Conservation (phyloP, 2,329 filamentous ascomycete genomes). For the Pseudocercospora vitis region DNA sequence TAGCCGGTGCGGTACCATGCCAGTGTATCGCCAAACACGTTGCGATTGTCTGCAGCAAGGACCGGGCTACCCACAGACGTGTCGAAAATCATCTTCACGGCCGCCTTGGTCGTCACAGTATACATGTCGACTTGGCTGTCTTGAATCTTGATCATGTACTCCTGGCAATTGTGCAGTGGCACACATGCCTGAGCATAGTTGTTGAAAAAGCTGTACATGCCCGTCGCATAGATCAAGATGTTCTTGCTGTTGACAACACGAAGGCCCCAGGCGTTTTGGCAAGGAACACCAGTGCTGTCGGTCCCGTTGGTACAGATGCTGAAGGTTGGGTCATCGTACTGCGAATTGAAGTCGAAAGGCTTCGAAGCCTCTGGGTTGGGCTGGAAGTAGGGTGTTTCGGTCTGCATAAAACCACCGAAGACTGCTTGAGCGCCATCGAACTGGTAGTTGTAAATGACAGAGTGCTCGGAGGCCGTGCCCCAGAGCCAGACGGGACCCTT, state of each 20-base stretch:
- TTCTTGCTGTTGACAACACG: slow-evolving; percentile 41
- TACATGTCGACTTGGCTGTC: slow-evolving; percentile 48
- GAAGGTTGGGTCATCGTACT: slow-evolving; percentile 48
- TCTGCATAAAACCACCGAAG: slow-evolving; percentile 53
- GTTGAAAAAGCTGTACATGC: slow-evolving; percentile 61
- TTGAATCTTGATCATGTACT: slow-evolving; percentile 50
- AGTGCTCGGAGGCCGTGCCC: slow-evolving; percentile 56
- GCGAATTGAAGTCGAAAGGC: slow-evolving; percentile 54
- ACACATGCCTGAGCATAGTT: slow-evolving; percentile 57
- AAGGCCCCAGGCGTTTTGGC: slow-evolving; percentile 49
- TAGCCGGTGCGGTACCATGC: slow-evolving; percentile 34
- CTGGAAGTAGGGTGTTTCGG: slow-evolving; percentile 55
- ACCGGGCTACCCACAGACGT: slow-evolving; percentile 38
- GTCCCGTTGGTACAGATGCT: slow-evolving; percentile 34
- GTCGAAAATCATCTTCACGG: slow-evolving; percentile 51
- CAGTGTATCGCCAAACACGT: slow-evolving; percentile 52
- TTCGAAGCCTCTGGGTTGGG: slow-evolving; percentile 56
- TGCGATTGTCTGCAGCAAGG: slow-evolving; percentile 48
- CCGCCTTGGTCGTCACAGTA: slow-evolving; percentile 50
- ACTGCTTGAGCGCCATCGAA: slow-evolving; percentile 53
- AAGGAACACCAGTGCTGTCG: slow-evolving; percentile 24
- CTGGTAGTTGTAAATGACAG: slow-evolving; percentile 56
- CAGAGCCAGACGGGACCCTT: slow-evolving; percentile 55
- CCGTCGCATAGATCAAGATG: slow-evolving; percentile 50
- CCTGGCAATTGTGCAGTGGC: slow-evolving; percentile 51